Base-by-base conservation (phyloP, 768 basidiomycete species). In the Lyophyllum decastes region DNA sequence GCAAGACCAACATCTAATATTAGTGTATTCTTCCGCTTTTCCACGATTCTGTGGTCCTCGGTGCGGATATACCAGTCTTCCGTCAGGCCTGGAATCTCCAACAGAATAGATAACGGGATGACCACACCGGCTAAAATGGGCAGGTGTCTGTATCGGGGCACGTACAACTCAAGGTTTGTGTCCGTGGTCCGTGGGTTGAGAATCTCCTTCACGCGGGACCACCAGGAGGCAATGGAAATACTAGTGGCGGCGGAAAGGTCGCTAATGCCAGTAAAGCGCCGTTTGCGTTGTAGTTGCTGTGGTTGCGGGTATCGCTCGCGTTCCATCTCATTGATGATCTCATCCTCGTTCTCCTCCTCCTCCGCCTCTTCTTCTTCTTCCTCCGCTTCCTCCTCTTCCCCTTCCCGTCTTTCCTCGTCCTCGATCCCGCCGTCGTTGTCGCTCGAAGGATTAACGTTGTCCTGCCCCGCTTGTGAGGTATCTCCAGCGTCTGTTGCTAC, bases 11-110 rank as follows among this genome's bases (percentile, higher is more conserved):
- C 66, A 43, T 85, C 77, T 1, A 95, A 75, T 2, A 90, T 72
- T 1, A 69, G 52, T 0, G 90, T 77, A 54, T 92, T 92, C 12
- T 68, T 67, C 49, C 72, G 76, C 5, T 69, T 75, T 34, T 88
- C 80, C 0, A 87, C 71, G 4, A 73, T 69, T 24, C 77, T 41
- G 57, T 81, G 72, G 19, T 74, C 67, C 27, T 76, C 72, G 0
- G 83, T 90, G 6, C 79, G 79, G 55, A 88, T 80, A 60, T 86
- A 90, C 90, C 89, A 90, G 52, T 81, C 79, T 57, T 85, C 86
- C 1, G 90, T 93, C 11, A 93, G 71, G 16, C 88, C 88, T 0
- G 92, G 92, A 26, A 94, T 90, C 64, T 89, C 88, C 27, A 94
- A 77, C n/a, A 94, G 77, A 49, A 93, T 89, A 17, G 87, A 82